A percentile compares a stretch with the other conserved stretches of the same genome.
phyloP scores from a whole-genome alignment of 1,284 basidiomycete species.

The Vanrija pseudolonga region DNA sequence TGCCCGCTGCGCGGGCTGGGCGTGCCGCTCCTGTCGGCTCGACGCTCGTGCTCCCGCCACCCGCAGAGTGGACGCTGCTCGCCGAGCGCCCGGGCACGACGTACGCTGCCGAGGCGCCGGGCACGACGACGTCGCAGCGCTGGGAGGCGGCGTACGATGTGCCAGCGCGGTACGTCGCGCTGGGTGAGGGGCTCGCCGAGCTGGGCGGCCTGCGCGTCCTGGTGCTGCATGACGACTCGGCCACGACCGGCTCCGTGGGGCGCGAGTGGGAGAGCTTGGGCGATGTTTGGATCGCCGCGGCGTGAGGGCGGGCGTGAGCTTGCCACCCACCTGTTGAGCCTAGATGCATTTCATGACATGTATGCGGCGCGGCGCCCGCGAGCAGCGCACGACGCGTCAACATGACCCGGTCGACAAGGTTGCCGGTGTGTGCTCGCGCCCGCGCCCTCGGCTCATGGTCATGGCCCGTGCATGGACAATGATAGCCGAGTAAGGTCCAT shows the following conservation, averaged over 20 bases:
- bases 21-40: conserved; percentile 23
- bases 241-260: conserved; percentile 9
- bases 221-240: conserved; percentile 7
- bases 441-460: too few species aligned
- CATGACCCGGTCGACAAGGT: too few species aligned
- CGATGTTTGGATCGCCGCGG: conserved; percentile 24
- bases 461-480: too few species aligned
- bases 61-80: conserved; percentile 12
- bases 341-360: not conserved
- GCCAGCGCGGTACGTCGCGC: conserved; percentile 26
- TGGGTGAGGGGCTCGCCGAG: conserved; percentile 30
- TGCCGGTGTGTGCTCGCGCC: too few species aligned
- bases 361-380: not conserved
- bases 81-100: conserved; percentile 27
- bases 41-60: conserved; percentile 16
- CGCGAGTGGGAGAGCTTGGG: conserved; percentile 39
- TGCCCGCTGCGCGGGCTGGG: conserved; percentile 6
- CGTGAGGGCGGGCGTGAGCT: too few species aligned
- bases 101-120: conserved; percentile 24
- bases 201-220: conserved; percentile 40
- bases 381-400: too few species aligned
- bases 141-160: conserved; percentile 32
- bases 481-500: too few species aligned
- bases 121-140: conserved; percentile 7
- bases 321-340: too few species aligned